phyloP scores from a whole-genome alignment of 176 grass and related monocot species.

The Alopecurus myosuroides region DNA sequence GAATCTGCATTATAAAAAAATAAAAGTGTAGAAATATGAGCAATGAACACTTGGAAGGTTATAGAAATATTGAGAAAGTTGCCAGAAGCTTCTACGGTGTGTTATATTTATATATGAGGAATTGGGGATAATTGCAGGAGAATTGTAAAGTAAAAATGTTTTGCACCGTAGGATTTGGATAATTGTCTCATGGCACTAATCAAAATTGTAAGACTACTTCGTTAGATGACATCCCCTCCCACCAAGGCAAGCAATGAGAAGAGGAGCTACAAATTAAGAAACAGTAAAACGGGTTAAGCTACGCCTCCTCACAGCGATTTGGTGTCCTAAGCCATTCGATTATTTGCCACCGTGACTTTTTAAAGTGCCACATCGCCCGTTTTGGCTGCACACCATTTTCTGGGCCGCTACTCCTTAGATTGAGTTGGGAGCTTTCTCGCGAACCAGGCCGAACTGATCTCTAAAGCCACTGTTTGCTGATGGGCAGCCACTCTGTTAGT shows the following conservation, averaged over 20 bases:
- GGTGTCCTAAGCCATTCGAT: too few species aligned
- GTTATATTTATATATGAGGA: neutral
- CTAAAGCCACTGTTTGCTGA: too few species aligned
- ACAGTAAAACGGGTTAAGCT: too few species aligned
- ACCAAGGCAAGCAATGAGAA: neutral
- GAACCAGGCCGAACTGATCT: too few species aligned
- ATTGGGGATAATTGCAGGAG: neutral
- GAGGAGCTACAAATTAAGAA: too few species aligned
- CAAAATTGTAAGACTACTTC: neutral
- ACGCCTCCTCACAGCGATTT: too few species aligned
- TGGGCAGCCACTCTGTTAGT: too few species aligned
- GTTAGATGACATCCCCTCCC: neutral
- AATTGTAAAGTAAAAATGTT: neutral
- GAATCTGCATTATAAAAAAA: conserved; percentile 48
- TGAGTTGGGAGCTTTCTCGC: too few species aligned
- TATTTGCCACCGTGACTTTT: too few species aligned
- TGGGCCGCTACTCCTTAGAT: too few species aligned
- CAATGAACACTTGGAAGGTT: conserved; percentile 1
- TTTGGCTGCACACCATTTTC: too few species aligned
- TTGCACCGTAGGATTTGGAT: neutral
- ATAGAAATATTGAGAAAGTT: neutral
- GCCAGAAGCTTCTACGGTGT: neutral
- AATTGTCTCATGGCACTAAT: neutral
- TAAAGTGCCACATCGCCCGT: too few species aligned
- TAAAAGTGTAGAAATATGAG: neutral